Base-by-base conservation (phyloP, 2,329 filamentous ascomycete species). In the Talaromyces albobiverticillius region DNA sequence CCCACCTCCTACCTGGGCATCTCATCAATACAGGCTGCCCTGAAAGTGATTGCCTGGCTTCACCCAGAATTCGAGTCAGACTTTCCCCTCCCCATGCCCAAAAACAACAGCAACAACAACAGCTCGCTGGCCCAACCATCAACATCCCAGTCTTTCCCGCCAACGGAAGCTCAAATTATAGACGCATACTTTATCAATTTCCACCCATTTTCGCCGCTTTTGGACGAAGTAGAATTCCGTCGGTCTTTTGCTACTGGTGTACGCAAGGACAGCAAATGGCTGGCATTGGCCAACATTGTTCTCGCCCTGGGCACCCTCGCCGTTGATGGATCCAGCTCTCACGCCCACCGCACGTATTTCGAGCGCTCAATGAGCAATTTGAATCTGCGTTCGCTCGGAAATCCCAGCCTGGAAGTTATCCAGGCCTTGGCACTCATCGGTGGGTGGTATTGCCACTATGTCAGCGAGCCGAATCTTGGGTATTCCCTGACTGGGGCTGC, bases 391-490 rank as follows among this genome's bases (percentile, higher is more conserved):
- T 82, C 82, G 2, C 82, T 89, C 51, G 86, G 85, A 2, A 86
- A 84, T 61, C 85, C 85, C 42, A 84, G 87, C 61, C 75, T 90
- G n/a, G 87, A 90, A 67, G 87, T 83, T 0, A 78, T 90, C 2
- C 87, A 91, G 65, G 84, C 87, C 1, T 70, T 90, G 14, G 83
- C 83, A 2, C 77, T 91, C 23, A 83, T 90, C 62, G 86, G 86
- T 38, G 88, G 88, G 25, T 88, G 85, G 71, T 91, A 91, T 66
- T 81, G 90, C 53, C 88, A 90, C 68, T 90, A 90, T 64, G 83
- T 88, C 62, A 89, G 89, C 70, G 80, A 86, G 18, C 87, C 87
- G 1, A 90, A 90, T 64, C 86, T 90, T 76, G 88, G 87, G 14
- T 88, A 89, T 65, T 83, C 86, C 22, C 77, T 90, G 9, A 81